phyloP scores from a whole-genome alignment of 1,284 basidiomycete species.

The Limonomyces culmigenus region DNA sequence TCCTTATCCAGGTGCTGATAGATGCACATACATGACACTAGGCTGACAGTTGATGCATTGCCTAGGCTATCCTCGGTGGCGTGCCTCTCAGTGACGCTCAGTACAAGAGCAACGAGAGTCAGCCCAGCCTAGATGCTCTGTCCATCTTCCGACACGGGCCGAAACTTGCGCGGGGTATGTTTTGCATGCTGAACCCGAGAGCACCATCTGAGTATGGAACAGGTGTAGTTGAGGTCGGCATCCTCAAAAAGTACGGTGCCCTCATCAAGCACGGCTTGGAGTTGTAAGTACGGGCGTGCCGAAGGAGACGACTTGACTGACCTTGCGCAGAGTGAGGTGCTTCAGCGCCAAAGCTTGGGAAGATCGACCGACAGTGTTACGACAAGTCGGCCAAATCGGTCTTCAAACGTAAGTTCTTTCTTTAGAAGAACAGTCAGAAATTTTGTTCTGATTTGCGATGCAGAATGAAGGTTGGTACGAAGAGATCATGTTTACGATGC shows the following conservation, averaged over 20 bases:
- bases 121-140: conserved; percentile 50
- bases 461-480: too few relatives aligned
- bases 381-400: conserved; percentile 68
- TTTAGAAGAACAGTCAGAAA: too few relatives aligned
- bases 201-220: not conserved
- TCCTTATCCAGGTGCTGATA: conserved; percentile 47
- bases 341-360: conserved; percentile 74
- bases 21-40: conserved; percentile 1
- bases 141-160: conserved; percentile 48
- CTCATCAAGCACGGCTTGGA: conserved; percentile 57
- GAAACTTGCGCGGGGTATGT: conserved; percentile 47
- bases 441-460: too few relatives aligned
- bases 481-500: too few relatives aligned
- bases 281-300: conserved; percentile 26
- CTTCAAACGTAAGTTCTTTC: conserved; percentile 57
- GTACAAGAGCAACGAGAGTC: conserved; percentile 51
- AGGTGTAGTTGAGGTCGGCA: conserved; percentile 60
- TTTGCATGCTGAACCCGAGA: not conserved
- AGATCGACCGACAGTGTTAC: conserved; percentile 59
- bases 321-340: conserved; percentile 40
- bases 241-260: conserved; percentile 39
- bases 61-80: conserved; percentile 59
- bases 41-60: not conserved
- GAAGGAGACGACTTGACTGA: not conserved
- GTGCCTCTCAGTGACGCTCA: conserved; percentile 49